phyloP scores from a whole-genome alignment of 306 rosid genomes.

The Betula pendula region DNA sequence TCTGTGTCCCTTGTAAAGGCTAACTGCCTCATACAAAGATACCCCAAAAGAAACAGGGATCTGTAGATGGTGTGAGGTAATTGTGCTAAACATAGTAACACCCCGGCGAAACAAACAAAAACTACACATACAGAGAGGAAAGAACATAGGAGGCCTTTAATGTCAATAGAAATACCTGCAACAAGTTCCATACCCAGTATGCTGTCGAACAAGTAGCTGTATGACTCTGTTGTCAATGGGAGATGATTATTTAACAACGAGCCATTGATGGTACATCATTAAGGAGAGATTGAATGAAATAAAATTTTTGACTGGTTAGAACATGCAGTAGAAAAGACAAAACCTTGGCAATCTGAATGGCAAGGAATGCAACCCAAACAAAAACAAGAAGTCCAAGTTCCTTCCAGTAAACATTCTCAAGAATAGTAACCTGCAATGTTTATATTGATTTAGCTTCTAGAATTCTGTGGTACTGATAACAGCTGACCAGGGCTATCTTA shows the following conservation, averaged over 20 bases:
- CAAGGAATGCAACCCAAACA: conserved; percentile 89
- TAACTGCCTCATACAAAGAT: conserved; percentile 65
- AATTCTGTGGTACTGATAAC: conserved; percentile 3
- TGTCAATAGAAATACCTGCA: conserved; percentile 64
- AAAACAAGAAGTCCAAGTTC: conserved; percentile 81
- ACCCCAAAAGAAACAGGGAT: conserved; percentile 79
- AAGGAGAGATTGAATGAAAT: conserved; percentile 15
- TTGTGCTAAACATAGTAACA: not conserved
- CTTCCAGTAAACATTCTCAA: conserved; percentile 80
- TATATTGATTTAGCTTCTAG: conserved; percentile 32
- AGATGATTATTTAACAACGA: conserved; percentile 20
- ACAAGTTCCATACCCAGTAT: conserved; percentile 74
- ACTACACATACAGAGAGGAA: conserved; percentile 8
- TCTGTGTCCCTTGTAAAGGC: conserved; percentile 68
- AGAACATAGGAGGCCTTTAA: conserved; percentile 7
- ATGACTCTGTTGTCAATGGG: conserved; percentile 41
- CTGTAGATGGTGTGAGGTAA: conserved; percentile 37
- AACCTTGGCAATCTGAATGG: conserved; percentile 79
- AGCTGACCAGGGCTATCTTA: conserved; percentile 10
- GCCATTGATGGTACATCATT: conserved; percentile 1
- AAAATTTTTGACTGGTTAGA: conserved; percentile 1
- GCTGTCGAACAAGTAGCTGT: conserved; percentile 61
- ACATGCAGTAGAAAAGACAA: conserved; percentile 15
- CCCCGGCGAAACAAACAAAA: conserved; percentile 9
- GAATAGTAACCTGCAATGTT: conserved; percentile 56